Conservation (phyloP, 306 rosid species). For the cucumber (Cucumis sativus) region DNA sequence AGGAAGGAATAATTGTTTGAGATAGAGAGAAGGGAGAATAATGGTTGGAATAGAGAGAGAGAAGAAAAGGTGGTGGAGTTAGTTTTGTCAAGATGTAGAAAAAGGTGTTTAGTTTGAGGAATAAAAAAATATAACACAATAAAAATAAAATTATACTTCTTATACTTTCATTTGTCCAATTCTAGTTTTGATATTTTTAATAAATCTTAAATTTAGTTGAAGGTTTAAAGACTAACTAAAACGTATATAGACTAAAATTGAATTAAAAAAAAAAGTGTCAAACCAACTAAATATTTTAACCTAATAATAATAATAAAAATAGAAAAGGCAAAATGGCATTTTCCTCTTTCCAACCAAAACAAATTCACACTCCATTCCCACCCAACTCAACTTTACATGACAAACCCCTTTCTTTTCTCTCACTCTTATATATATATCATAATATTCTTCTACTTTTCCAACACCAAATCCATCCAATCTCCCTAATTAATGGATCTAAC, state of each 20-base stretch:
- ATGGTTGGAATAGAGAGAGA: background rate
- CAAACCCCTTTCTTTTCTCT: background rate
- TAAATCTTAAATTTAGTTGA: no score
- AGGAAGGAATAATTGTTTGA: background rate
- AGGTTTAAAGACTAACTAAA: no score
- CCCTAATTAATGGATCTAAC: background rate
- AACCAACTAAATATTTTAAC: no score
- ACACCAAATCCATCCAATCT: constrained; percentile 2
- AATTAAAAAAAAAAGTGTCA: no score
- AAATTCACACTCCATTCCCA: background rate
- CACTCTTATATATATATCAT: background rate
- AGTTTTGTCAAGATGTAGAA: background rate
- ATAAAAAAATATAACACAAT: background rate
- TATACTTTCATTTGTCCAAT: no score
- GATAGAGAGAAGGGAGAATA: background rate
- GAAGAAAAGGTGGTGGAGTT: background rate
- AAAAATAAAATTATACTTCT: no score
- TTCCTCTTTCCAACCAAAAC: constrained; percentile 1
- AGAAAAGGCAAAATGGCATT: background rate
- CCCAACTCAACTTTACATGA: background rate
- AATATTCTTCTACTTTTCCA: background rate
- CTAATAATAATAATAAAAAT: no score
- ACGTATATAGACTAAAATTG: no score
- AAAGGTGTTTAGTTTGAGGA: background rate
- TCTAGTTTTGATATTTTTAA: no score